Evolutionary conservation across 2,329 filamentous ascomycete genomes (phyloP).

Genomic region (Alternaria sp.): DNA sequence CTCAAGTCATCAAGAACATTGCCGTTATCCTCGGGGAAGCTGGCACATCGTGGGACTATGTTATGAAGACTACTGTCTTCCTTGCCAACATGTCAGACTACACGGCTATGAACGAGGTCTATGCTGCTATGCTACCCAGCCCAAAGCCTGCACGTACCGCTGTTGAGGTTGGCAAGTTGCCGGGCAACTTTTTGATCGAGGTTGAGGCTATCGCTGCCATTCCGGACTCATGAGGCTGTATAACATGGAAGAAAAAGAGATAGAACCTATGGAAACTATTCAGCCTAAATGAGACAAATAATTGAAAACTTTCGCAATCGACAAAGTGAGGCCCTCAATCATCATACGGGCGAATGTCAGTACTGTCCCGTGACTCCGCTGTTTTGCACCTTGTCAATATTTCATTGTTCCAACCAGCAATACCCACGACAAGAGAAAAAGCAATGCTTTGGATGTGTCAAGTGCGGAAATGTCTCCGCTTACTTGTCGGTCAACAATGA

Average conservation of each 20-base stretch:
- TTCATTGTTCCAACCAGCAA: accelerated
- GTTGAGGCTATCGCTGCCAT: constrained; percentile 46
- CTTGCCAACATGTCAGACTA: constrained; percentile 46
- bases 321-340: not conserved
- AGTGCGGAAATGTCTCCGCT: not conserved
- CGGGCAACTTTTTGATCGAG: constrained; percentile 42
- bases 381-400: accelerated
- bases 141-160: constrained; percentile 45
- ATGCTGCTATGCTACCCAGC: constrained; percentile 39
- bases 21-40: constrained; percentile 41
- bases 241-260: too few relatives aligned
- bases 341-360: not conserved
- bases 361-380: not conserved
- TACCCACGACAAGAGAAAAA: not conserved
- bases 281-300: too few relatives aligned
- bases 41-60: constrained; percentile 46
- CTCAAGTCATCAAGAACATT: constrained; percentile 48
- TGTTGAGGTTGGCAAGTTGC: constrained; percentile 44
- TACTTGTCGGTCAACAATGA: not conserved
- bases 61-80: constrained; percentile 47
- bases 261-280: not conserved
- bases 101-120: constrained; percentile 46
- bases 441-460: not conserved
- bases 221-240: constrained; percentile 27
- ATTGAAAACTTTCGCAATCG: not conserved